Conservation (phyloP, 768 basidiomycete species). For the Kwoniella bestiolae region DNA sequence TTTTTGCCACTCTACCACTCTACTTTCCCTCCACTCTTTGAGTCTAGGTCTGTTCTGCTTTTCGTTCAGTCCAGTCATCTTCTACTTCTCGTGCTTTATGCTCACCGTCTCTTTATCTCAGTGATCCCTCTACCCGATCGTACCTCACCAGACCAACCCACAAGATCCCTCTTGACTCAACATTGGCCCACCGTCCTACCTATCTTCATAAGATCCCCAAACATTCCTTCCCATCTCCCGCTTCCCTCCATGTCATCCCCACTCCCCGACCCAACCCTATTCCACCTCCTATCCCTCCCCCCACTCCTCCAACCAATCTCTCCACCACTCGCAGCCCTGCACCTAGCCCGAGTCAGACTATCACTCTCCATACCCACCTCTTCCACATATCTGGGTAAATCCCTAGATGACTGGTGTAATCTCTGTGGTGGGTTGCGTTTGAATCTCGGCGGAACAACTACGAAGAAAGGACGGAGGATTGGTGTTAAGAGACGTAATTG, state of each 20-base stretch:
- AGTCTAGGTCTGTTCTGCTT: too few relatives aligned
- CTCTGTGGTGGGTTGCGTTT: constrained; percentile 37
- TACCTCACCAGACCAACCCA: background rate
- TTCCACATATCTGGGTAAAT: background rate
- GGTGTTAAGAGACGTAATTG: background rate
- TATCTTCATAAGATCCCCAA: too few relatives aligned
- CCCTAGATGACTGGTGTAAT: constrained; percentile 33
- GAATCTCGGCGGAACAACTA: constrained; percentile 17
- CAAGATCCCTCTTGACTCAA: too few relatives aligned
- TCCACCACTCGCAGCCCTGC: constrained; percentile 40
- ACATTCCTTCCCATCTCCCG: too few relatives aligned
- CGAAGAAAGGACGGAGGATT: background rate
- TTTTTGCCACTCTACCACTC: background rate
- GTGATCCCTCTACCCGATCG: background rate
- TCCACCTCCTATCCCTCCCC: constrained; percentile 37
- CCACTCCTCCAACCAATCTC: constrained; percentile 38
- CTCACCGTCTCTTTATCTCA: background rate
- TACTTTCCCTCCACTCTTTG: background rate
- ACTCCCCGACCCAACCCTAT: constrained; percentile 14
- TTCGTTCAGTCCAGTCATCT: too few relatives aligned
- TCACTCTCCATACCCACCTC: constrained; percentile 22
- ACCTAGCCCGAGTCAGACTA: constrained; percentile 41
- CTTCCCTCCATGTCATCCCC: background rate
- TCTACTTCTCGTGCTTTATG: too few relatives aligned
- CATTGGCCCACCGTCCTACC: too few relatives aligned